Percentiles rank a stretch among this genome's conserved stretches.
phyloP scores from a whole-genome alignment of 768 basidiomycete species.

The Lactarius tabidus region DNA sequence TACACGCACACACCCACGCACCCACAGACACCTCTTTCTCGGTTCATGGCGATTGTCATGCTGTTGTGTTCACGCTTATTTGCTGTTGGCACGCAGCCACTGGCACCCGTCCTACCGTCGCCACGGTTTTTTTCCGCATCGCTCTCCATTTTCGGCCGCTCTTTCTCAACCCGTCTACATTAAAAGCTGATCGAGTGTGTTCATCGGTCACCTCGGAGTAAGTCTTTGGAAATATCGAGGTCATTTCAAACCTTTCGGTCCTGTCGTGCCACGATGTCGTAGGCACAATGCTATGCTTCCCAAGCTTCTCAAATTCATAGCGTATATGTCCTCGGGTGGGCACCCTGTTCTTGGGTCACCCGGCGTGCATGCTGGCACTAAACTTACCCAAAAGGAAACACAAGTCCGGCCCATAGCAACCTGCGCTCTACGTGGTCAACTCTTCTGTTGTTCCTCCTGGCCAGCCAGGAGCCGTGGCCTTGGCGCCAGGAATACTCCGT shows the following conservation, averaged over 20 bases:
- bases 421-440: conserved; percentile 23
- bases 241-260: conserved; percentile 13
- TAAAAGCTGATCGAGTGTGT: conserved; percentile 22
- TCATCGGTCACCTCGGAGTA: conserved; percentile 20
- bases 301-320: conserved; percentile 21
- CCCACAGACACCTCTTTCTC: not conserved
- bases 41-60: conserved; percentile 3
- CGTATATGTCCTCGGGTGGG: conserved; percentile 22
- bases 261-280: conserved; percentile 19
- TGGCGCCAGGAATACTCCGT: conserved; percentile 15
- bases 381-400: conserved; percentile 22
- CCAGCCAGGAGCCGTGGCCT: conserved; percentile 4
- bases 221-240: conserved; percentile 19
- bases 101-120: not conserved
- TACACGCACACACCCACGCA: conserved; percentile 1
- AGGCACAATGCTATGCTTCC: conserved; percentile 22
- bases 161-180: conserved; percentile 24
- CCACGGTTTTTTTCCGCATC: conserved; percentile 13
- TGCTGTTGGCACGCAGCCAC: conserved; percentile 13
- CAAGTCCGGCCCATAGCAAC: conserved; percentile 18
- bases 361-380: conserved; percentile 24
- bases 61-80: conserved; percentile 14
- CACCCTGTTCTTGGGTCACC: conserved; percentile 10
- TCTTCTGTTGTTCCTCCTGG: conserved; percentile 11
- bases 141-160: conserved; percentile 20